These are phyloP conservation scores for Fusarium equiseti DNA, from an alignment of 2,329 filamentous ascomycete genomes.

Conservation along the genomic window DNA sequence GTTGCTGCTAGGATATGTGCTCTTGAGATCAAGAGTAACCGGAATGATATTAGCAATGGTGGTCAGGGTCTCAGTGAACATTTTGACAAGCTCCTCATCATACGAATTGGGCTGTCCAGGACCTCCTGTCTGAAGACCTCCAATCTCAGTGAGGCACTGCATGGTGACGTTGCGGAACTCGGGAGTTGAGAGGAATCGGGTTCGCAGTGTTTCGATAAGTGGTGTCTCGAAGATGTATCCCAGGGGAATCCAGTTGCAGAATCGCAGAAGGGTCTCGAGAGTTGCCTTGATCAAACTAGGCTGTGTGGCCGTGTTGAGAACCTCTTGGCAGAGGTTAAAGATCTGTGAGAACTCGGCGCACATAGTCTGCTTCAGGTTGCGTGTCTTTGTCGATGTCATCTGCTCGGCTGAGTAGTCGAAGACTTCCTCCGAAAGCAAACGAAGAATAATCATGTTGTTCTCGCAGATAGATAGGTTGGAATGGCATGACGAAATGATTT, in stretches of 20 bases:
- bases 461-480: constrained; percentile 97
- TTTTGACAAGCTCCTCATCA: constrained; percentile 94
- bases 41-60: constrained; percentile 95
- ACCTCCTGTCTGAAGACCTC: constrained; percentile 85
- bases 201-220: constrained; percentile 93
- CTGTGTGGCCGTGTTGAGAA: constrained; percentile 89
- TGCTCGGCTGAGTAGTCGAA: constrained; percentile 99
- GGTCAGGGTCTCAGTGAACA: constrained; percentile 97
- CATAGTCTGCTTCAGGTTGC: constrained; percentile 98
- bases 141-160: constrained; percentile 97
- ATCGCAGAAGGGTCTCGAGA: constrained; percentile 92
- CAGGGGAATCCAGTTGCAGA: constrained; percentile 98
- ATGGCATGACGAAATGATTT: constrained; percentile 97
- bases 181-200: constrained; percentile 89
- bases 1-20: constrained; percentile 91
- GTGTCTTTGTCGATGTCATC: constrained; percentile 98
- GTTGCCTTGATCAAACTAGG: constrained; percentile 94
- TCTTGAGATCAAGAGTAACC: constrained; percentile 87
- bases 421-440: constrained; percentile 95
- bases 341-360: constrained; percentile 98
- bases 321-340: constrained; percentile 96
- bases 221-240: constrained; percentile 99
- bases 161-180: constrained; percentile 97
- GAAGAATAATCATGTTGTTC: constrained; percentile 99
- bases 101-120: constrained; percentile 78